Base-by-base conservation (phyloP, 306 rosid genomes). In the Sphenostylis stenocarpa region DNA sequence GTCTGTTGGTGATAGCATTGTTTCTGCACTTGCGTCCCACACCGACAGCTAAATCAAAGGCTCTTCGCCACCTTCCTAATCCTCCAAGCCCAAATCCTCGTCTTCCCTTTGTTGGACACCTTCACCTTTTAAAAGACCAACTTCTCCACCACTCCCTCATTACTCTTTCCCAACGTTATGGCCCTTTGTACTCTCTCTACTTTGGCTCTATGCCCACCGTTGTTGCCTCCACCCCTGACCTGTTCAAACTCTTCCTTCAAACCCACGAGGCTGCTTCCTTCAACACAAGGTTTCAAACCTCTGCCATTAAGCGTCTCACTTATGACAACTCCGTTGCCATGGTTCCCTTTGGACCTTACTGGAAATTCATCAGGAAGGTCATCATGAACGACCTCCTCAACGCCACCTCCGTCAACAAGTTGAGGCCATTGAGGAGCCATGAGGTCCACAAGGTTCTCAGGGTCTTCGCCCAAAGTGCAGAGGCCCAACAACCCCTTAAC, bases 121-220 rank as follows among this genome's bases (percentile, higher is more conserved):
- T n/a, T n/a, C n/a, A n/a, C n/a, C n/a, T n/a, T n/a, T n/a, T n/a
- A n/a, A n/a, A n/a, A n/a, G n/a, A n/a, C n/a, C n/a, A n/a, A n/a
- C n/a, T n/a, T n/a, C n/a, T n/a, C n/a, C n/a, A n/a, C n/a, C n/a
- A n/a, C n/a, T n/a, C n/a, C n/a, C n/a, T n/a, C n/a, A n/a, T 85
- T 23, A 5, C 12, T 1, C 81, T 88, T 17, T 67, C 82, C 1
- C 0, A 67, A 15, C 45, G 19, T 1, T 64, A 85, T 56, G 86
- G 87, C 0, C 89, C 89, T 4, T 4, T 88, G 2, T 81, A 61
- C 55, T 83, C 84, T 17, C 81, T 88, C n/a, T 75, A 72, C 47
- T 84, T 85, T 3, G 87, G 91, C 1, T 88, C 89, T 1, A 63
- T 85, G 64, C 81, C 81, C 1, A 64, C 85, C 21, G 34, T 85